Conservation (phyloP, 1,284 basidiomycete species). For the Fomes fomentarius region DNA sequence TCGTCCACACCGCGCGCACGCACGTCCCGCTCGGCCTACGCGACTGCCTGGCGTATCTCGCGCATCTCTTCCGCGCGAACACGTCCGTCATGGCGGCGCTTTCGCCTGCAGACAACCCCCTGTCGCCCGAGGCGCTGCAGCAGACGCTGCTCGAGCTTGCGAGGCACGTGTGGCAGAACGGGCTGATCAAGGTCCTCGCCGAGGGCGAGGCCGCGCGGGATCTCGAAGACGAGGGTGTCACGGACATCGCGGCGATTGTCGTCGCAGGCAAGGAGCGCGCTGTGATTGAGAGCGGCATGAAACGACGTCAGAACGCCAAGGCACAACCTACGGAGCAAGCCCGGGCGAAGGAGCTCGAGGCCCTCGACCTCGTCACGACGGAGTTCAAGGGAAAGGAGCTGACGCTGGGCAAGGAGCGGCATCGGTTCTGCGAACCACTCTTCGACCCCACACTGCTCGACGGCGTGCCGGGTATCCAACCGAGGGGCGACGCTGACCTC, state of each 20-base stretch:
- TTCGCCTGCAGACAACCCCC: constrained; percentile 49
- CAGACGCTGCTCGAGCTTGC: constrained; percentile 60
- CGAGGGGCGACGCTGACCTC: constrained; percentile 28
- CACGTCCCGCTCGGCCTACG: constrained; percentile 67
- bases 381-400: constrained; percentile 74
- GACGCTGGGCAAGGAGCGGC: constrained; percentile 84
- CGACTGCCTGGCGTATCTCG: constrained; percentile 80
- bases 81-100: constrained; percentile 68
- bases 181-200: constrained; percentile 70
- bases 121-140: constrained; percentile 49
- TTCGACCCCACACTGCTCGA: constrained; percentile 71
- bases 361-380: constrained; percentile 77
- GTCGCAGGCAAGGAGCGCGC: constrained; percentile 82
- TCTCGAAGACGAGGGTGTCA: constrained; percentile 82
- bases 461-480: constrained; percentile 29
- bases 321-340: constrained; percentile 80
- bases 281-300: constrained; percentile 79
- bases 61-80: constrained; percentile 68
- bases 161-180: constrained; percentile 60
- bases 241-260: constrained; percentile 81
- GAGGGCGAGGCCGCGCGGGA: constrained; percentile 62
- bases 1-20: constrained; percentile 62
- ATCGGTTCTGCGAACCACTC: constrained; percentile 89
- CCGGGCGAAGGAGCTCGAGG: constrained; percentile 79
- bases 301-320: constrained; percentile 75